phyloP scores from a whole-genome alignment of 1,284 basidiomycete genomes.

The Chalciporus sp. region DNA sequence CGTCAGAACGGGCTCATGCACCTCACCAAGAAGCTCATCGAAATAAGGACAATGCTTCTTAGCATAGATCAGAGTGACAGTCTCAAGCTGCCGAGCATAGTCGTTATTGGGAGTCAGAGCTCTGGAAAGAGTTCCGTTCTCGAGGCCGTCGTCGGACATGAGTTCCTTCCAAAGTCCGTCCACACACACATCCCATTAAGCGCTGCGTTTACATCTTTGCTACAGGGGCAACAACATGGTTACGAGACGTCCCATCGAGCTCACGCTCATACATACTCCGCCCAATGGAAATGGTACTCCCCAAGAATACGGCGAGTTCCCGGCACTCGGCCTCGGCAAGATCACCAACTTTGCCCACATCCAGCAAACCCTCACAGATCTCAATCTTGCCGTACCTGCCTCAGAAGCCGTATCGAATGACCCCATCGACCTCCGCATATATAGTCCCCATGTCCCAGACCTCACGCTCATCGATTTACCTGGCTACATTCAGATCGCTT shows the following conservation, averaged over 20 bases:
- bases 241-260: slow-evolving; percentile 95
- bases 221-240: slow-evolving; percentile 98
- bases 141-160: slow-evolving; percentile 97
- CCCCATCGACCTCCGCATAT: slow-evolving; percentile 95
- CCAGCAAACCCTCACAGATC: slow-evolving; percentile 90
- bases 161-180: slow-evolving; percentile 94
- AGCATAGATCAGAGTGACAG: slow-evolving; percentile 95
- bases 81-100: slow-evolving; percentile 94
- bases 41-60: slow-evolving; percentile 91
- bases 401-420: slow-evolving; percentile 91
- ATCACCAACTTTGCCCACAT: slow-evolving; percentile 90
- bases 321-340: slow-evolving; percentile 83
- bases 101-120: slow-evolving; percentile 97
- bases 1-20: slow-evolving; percentile 83
- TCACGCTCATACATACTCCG: slow-evolving; percentile 94
- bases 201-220: slow-evolving; percentile 13
- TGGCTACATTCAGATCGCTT: slow-evolving; percentile 95
- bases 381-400: slow-evolving; percentile 91
- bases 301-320: slow-evolving; percentile 93
- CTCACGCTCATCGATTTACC: slow-evolving; percentile 97
- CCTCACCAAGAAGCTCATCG: slow-evolving; percentile 93
- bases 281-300: slow-evolving; percentile 52
- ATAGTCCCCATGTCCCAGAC: slow-evolving; percentile 95
- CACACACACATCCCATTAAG: slow-evolving; percentile 2
- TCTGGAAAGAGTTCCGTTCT: slow-evolving; percentile 97